phyloP scores from a whole-genome alignment of 148 eudicot species.

The Diospyros lotus region DNA sequence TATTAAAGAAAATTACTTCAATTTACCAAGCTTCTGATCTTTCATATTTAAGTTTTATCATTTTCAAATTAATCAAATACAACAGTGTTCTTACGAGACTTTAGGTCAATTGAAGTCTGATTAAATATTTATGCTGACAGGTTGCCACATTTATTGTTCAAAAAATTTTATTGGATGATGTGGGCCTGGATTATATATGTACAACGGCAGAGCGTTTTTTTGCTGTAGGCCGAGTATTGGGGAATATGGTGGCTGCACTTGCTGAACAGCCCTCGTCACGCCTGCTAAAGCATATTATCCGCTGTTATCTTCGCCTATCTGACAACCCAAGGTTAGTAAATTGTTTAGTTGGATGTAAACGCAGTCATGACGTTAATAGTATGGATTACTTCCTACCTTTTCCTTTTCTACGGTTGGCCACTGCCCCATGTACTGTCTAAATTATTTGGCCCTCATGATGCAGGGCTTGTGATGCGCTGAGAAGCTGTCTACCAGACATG shows the following conservation, averaged over 20 bases:
- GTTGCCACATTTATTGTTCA: constrained; percentile 98
- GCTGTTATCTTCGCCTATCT: constrained; percentile 87
- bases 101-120: constrained; percentile 7
- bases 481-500: constrained; percentile 81
- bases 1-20: no score
- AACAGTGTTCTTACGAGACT: background rate
- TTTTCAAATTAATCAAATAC: no score
- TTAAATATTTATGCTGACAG: constrained; percentile 31
- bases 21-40: no score
- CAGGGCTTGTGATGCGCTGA: constrained; percentile 95
- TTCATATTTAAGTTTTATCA: no score
- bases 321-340: constrained; percentile 69
- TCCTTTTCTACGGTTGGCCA: background rate
- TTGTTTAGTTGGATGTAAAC: background rate
- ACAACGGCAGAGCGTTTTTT: constrained; percentile 96
- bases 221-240: constrained; percentile 89
- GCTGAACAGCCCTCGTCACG: constrained; percentile 91
- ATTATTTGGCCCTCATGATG: constrained; percentile 6
- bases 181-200: constrained; percentile 96
- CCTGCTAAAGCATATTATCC: constrained; percentile 80
- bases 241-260: constrained; percentile 85
- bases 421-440: background rate
- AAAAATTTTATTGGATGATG: constrained; percentile 90
- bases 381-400: background rate
- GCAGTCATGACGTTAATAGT: no score